Conservation (phyloP, 495 filamentous ascomycete genomes). For the Glutinoglossum americanum region DNA sequence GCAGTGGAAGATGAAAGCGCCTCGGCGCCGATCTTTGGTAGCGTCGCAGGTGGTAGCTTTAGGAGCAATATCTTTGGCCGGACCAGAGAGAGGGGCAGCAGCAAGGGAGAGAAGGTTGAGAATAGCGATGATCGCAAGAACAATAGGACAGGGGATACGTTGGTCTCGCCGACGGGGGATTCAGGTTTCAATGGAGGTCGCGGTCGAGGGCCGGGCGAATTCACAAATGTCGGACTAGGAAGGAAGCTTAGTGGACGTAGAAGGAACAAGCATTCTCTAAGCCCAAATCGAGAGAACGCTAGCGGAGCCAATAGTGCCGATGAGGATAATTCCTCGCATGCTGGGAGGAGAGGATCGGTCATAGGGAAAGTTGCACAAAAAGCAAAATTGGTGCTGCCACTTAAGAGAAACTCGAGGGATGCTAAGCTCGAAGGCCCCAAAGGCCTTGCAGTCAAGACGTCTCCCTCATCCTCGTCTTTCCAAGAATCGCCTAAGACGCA, state of each 20-base stretch:
- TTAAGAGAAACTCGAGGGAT: conserved; percentile 3
- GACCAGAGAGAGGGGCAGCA: not conserved
- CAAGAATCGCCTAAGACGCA: not conserved
- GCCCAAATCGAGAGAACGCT: not conserved
- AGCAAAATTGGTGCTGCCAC: conserved; percentile 3
- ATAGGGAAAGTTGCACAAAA: conserved; percentile 5
- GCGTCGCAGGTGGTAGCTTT: not conserved
- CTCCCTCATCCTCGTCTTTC: not conserved
- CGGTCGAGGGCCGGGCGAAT: not conserved
- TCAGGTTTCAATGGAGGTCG: not conserved
- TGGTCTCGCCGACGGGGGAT: not conserved
- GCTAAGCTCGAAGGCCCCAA: not conserved
- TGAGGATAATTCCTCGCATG: not conserved
- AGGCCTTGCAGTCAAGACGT: not conserved
- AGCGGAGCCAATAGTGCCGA: conserved; percentile 1
- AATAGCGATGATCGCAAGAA: not conserved
- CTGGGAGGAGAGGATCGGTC: conserved; percentile 3
- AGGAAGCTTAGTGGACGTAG: not conserved
- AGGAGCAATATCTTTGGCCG: conserved; percentile 2
- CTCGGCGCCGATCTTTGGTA: not conserved
- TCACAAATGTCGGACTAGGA: not conserved
- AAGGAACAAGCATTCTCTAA: not conserved
- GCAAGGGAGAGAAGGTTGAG: not conserved
- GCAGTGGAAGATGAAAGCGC: not conserved
- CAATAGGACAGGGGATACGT: not conserved